Evolutionary conservation across 495 filamentous ascomycete species (phyloP).

Genomic region (Penicillium bovifimosum): DNA sequence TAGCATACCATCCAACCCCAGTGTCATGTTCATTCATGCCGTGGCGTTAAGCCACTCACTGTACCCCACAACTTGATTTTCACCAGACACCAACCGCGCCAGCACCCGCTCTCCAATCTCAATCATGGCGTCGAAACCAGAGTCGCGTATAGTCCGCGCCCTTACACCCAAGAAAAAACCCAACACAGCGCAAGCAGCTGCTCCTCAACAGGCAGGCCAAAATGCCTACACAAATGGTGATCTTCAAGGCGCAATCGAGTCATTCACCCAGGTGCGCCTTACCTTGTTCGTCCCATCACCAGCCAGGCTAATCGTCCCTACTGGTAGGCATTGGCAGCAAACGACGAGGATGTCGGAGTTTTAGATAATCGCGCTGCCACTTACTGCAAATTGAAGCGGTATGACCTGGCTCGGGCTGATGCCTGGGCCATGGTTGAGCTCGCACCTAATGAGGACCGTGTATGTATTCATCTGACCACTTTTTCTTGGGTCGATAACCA

Average conservation of each 20-base stretch:
- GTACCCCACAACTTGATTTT: neutral
- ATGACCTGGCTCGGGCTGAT: slow-evolving; percentile 52
- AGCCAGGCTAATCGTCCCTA: neutral
- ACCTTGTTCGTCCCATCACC: neutral
- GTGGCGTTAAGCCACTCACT: neutral
- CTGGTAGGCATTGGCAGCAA: slow-evolving; percentile 33
- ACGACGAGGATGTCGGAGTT: slow-evolving; percentile 36
- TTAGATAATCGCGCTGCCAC: slow-evolving; percentile 58
- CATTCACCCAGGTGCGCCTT: slow-evolving; percentile 37
- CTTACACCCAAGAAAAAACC: neutral
- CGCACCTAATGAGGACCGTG: slow-evolving; percentile 44
- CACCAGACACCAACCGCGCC: neutral
- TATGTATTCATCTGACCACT: slow-evolving; percentile 18
- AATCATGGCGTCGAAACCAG: neutral
- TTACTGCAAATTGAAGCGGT: slow-evolving; percentile 51
- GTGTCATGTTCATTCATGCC: neutral
- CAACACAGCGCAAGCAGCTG: slow-evolving; percentile 4
- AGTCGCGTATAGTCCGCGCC: neutral
- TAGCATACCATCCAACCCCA: neutral
- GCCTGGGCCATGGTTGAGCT: slow-evolving; percentile 53
- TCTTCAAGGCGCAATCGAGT: slow-evolving; percentile 36
- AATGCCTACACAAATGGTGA: slow-evolving; percentile 37
- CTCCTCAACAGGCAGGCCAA: slow-evolving; percentile 34
- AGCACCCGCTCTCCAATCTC: neutral
- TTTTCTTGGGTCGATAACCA: neutral